phyloP scores from a whole-genome alignment of 1,139 yeast species.

The Candida glucosophila region DNA sequence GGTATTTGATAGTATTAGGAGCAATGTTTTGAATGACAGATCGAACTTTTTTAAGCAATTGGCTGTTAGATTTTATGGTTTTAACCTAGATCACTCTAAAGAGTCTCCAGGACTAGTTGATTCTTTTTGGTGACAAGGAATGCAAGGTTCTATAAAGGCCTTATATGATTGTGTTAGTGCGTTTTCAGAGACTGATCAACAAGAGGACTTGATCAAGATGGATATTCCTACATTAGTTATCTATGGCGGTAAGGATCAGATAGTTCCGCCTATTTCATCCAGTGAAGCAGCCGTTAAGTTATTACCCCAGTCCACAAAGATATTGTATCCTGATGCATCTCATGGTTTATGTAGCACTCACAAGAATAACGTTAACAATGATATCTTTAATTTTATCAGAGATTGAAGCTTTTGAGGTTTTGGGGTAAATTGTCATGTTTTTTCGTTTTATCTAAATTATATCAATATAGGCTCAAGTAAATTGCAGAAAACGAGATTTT shows the following conservation, averaged over 20 bases:
- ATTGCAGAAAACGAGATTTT: too few relatives aligned
- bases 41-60: constrained; percentile 8
- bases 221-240: constrained; percentile 9
- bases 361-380: constrained; percentile 7
- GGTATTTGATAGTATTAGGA: constrained; percentile 8
- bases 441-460: too few relatives aligned
- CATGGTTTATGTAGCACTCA: constrained; percentile 11
- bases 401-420: too few relatives aligned
- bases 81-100: constrained; percentile 5
- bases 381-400: too few relatives aligned
- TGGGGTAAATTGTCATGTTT: too few relatives aligned
- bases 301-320: constrained; percentile 7
- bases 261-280: constrained; percentile 10
- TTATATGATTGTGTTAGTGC: constrained; percentile 9
- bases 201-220: constrained; percentile 8
- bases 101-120: constrained; percentile 7
- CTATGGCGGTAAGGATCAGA: constrained; percentile 10
- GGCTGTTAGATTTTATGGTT: constrained; percentile 9
- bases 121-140: constrained; percentile 11
- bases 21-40: constrained; percentile 7
- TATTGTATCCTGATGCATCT: constrained; percentile 7
- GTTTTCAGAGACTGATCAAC: constrained; percentile 9
- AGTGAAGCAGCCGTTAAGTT: constrained; percentile 9
- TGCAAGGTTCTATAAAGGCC: constrained; percentile 11
- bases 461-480: too few relatives aligned